Base-by-base conservation (phyloP, 192 early-diverging fungal species). In the Spinellus fusiger region DNA sequence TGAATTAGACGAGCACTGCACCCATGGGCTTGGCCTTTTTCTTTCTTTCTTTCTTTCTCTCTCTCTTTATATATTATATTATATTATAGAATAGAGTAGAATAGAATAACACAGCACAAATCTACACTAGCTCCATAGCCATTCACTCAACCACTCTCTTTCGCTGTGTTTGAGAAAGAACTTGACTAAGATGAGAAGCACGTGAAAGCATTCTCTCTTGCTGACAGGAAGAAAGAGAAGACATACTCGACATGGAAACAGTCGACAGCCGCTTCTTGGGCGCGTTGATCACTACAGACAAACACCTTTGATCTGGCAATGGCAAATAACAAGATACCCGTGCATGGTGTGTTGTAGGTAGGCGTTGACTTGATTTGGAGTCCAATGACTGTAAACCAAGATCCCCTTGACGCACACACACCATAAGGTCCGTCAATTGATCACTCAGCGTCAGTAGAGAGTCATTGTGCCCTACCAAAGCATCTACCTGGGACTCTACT, bases 381-480 rank as follows among this genome's bases (percentile, higher is more conserved):
- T n/a, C 40, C 18, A n/a, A 44, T 44, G 49, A 18, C 16, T 63
- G 44, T 35, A 59, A 22, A 20, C 65, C 69, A 46, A 65, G 31
- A 7, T 71, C 62, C 23, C 49, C 48, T 3, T 46, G 52, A 13
- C 59, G 57, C 4, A 71, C 50, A 20, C 47, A 28, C 25, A 61
- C 69, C 52, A 71, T 71, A n/a, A 71, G 25, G 8, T 75, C 68
- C 27, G 70, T 70, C 26, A 77, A 53, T 4, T 61, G 52, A 59
- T 75, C 70, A 9, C 70, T 72, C 0, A 72, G 64, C 61, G 68
- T 70, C 4, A 80, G 56, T 5, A 74, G 46, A 8, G 72, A 73
- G n/a, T 78, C 73, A 8, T 69, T 48, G 32, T 60, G 53, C 7
- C 58, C 62, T n/a, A 71, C 54, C 16, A 71, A 33, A 2, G 25